These are phyloP conservation scores for Fusarium penzigii DNA, from an alignment of 2,329 filamentous ascomycete species.

Conservation along the genomic window DNA sequence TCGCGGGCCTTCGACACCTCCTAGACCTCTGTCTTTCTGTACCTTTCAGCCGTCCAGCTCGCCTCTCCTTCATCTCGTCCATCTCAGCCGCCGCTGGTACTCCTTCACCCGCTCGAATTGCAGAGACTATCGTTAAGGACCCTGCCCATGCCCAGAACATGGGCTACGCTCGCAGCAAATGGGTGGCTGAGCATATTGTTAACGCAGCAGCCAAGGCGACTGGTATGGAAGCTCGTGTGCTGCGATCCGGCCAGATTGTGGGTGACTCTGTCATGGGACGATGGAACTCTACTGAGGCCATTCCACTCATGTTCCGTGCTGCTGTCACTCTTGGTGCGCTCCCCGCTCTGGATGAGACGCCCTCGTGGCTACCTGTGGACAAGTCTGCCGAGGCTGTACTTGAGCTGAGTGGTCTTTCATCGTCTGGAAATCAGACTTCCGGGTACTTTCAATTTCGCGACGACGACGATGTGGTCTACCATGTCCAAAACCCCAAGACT, in stretches of 20 bases:
- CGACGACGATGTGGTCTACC: constrained; percentile 41
- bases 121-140: constrained; percentile 38
- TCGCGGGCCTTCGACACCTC: constrained; percentile 47
- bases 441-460: constrained; percentile 16
- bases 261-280: constrained; percentile 46
- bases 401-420: constrained; percentile 30
- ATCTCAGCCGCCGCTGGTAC: constrained; percentile 43
- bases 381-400: constrained; percentile 35
- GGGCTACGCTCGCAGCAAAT: constrained; percentile 53
- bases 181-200: constrained; percentile 48
- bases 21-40: constrained; percentile 41
- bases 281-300: constrained; percentile 52
- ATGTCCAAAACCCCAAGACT: constrained; percentile 51
- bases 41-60: constrained; percentile 34
- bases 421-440: constrained; percentile 1
- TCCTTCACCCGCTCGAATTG: constrained; percentile 36
- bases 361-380: constrained; percentile 43
- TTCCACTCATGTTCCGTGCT: constrained; percentile 49
- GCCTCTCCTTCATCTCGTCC: constrained; percentile 47
- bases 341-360: constrained; percentile 42
- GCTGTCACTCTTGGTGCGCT: constrained; percentile 48
- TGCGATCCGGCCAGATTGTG: constrained; percentile 48
- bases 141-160: constrained; percentile 46
- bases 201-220: constrained; percentile 31
- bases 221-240: constrained; percentile 35